Evolutionary conservation across 2,329 filamentous ascomycete genomes (phyloP).

Genomic region (Dothiorella sarmentorum): DNA sequence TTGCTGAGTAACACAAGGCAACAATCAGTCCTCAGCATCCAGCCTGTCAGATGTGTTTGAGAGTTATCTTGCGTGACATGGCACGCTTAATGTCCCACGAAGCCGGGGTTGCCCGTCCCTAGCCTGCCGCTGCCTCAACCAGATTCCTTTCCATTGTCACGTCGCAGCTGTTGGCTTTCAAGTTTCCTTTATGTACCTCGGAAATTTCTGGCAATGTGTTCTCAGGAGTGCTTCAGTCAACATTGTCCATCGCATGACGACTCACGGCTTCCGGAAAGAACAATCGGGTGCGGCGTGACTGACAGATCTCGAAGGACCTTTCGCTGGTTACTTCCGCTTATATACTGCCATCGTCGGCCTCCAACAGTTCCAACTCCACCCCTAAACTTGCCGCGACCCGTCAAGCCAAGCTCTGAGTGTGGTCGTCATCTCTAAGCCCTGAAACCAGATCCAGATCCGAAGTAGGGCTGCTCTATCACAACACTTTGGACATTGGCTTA

Average conservation of each 20-base stretch:
- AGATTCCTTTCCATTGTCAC: neutral
- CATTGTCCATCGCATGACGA: neutral
- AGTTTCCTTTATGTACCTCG: neutral
- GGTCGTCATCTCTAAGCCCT: neutral
- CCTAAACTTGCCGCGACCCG: neutral
- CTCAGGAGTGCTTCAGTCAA: neutral
- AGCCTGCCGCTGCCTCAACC: neutral
- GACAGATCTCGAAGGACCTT: neutral
- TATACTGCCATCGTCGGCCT: neutral
- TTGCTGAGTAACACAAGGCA: neutral
- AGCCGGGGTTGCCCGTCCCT: neutral
- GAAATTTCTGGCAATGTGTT: neutral
- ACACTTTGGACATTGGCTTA: too few species aligned
- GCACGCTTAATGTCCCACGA: neutral
- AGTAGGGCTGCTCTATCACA: too few species aligned
- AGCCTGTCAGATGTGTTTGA: neutral
- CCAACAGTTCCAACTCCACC: neutral
- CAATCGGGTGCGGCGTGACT: neutral
- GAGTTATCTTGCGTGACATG: neutral
- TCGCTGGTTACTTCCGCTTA: neutral
- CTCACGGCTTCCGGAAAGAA: neutral
- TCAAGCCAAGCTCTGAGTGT: too few species aligned
- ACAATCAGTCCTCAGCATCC: neutral
- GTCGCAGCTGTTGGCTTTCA: neutral
- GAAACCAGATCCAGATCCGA: too few species aligned